A percentile compares a stretch with the other conserved stretches of the same genome.
phyloP scores from a whole-genome alignment of 148 eudicot genomes.

The Rhododendron simsii region DNA sequence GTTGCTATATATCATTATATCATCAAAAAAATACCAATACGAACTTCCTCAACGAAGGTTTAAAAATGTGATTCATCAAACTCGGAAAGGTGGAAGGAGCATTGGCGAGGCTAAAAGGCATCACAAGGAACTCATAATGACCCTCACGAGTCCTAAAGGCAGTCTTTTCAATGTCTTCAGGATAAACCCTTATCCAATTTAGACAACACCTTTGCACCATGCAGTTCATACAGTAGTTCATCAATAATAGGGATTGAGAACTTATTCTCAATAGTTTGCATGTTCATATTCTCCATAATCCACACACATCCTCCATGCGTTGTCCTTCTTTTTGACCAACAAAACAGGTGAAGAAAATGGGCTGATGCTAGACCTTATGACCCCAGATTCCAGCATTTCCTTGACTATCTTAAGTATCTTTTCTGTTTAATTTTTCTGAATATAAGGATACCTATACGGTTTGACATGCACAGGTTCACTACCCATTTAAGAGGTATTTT shows the following conservation, averaged over 20 bases:
- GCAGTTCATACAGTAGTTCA: neutral
- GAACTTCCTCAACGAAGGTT: neutral
- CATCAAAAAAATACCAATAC: constrained; percentile 2
- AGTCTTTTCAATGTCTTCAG: neutral
- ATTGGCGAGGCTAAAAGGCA: constrained; percentile 4
- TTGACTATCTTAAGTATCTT: neutral
- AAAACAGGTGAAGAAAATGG: neutral
- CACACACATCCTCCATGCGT: neutral
- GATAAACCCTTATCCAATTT: neutral
- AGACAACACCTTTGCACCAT: neutral
- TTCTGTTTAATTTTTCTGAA: neutral
- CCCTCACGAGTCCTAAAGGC: neutral
- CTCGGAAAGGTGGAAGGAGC: neutral
- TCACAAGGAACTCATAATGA: neutral
- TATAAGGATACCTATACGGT: constrained; percentile 1
- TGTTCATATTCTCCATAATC: neutral
- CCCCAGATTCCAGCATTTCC: neutral
- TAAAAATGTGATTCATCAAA: neutral
- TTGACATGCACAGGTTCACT: neutral
- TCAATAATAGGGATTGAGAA: neutral
- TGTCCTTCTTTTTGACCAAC: neutral
- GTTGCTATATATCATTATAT: neutral
- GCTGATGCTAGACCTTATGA: neutral
- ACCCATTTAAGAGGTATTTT: neutral
- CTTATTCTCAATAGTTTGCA: neutral